A percentile compares a stretch with the other conserved stretches of the same genome.
These are phyloP conservation scores for Zychaea mexicana DNA, from an alignment of 371 early-diverging fungal genomes.

Conservation along the genomic window DNA sequence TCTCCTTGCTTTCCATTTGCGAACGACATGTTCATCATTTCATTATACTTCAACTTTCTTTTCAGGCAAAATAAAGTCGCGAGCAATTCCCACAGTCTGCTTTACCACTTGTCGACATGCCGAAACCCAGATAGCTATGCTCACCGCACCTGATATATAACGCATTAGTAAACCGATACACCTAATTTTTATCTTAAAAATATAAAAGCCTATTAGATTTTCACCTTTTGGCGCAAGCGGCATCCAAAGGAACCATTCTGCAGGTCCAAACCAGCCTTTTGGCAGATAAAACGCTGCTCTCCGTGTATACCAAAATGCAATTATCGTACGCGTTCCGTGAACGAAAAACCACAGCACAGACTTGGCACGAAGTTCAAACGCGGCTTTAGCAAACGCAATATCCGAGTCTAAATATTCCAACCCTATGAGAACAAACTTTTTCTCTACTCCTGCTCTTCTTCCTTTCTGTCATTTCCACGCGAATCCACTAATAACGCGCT, in stretches of 20 bases:
- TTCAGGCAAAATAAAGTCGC: slow-evolving; percentile 38
- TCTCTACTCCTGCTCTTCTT: background rate
- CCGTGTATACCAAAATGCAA: slow-evolving; percentile 72
- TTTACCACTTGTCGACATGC: slow-evolving; percentile 64
- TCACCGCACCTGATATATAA: slow-evolving; percentile 62
- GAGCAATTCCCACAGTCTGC: slow-evolving; percentile 32
- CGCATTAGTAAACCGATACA: background rate
- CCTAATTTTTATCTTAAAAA: background rate
- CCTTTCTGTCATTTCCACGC: background rate
- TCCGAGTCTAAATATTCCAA: slow-evolving; percentile 50
- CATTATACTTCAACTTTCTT: slow-evolving; percentile 3
- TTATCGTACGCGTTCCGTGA: slow-evolving; percentile 68
- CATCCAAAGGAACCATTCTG: slow-evolving; percentile 66
- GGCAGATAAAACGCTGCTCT: slow-evolving; percentile 84
- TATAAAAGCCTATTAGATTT: background rate
- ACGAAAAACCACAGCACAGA: slow-evolving; percentile 71
- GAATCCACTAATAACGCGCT: background rate
- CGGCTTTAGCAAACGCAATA: slow-evolving; percentile 65
- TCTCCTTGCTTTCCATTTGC: too few relatives aligned
- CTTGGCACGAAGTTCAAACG: slow-evolving; percentile 81
- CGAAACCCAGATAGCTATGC: slow-evolving; percentile 73
- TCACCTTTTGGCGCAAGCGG: slow-evolving; percentile 85
- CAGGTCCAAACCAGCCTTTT: slow-evolving; percentile 83
- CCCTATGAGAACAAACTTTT: background rate
- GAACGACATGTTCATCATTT: too few relatives aligned